These are phyloP conservation scores for Metarhizium album DNA, from an alignment of 2,329 filamentous ascomycete genomes.

Conservation along the genomic window DNA sequence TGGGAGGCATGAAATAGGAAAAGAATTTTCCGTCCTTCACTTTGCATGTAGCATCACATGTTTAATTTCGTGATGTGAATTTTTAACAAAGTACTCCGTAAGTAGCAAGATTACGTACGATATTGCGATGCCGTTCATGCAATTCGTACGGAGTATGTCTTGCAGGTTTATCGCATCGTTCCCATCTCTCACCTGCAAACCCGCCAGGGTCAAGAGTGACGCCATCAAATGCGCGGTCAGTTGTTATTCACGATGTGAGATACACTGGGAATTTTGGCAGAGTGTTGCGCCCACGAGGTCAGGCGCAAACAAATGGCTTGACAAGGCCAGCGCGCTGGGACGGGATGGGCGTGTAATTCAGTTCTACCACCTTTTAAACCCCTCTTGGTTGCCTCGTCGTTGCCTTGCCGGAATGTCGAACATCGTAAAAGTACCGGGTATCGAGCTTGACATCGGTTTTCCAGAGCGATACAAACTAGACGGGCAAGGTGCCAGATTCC, in stretches of 20 bases:
- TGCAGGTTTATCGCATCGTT: neutral
- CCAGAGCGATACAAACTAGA: neutral
- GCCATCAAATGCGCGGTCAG: neutral
- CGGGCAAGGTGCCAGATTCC: neutral
- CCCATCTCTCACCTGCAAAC: neutral
- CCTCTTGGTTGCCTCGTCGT: constrained; percentile 2
- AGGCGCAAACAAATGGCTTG: neutral
- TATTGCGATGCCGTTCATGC: neutral
- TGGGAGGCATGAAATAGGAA: too few species aligned
- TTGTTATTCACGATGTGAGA: neutral
- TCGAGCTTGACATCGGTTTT: neutral
- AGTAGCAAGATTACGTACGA: too few species aligned
- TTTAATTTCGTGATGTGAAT: too few species aligned
- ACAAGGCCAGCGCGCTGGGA: neutral
- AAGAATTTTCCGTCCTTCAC: too few species aligned
- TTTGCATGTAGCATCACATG: too few species aligned
- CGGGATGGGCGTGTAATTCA: neutral
- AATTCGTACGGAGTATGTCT: neutral
- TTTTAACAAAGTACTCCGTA: too few species aligned
- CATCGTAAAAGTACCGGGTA: neutral
- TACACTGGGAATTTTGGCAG: neutral
- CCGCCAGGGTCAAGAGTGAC: neutral
- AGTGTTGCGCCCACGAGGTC: neutral
- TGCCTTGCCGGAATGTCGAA: neutral
- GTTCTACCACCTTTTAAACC: neutral